phyloP scores from a whole-genome alignment of 768 basidiomycete genomes.

The Pisolithus albus region DNA sequence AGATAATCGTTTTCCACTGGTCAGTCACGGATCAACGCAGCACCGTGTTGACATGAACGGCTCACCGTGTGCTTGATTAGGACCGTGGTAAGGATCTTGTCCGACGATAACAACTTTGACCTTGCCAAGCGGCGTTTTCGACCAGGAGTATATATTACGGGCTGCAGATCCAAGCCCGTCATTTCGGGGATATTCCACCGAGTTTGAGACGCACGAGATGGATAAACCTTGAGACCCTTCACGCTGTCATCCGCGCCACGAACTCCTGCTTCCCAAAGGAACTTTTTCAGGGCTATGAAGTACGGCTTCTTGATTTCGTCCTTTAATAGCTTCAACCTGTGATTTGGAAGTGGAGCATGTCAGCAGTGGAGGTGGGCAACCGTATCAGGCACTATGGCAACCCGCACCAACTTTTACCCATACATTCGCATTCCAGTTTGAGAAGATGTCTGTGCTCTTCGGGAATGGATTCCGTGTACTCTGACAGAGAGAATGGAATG shows the following conservation, averaged over 20 bases:
- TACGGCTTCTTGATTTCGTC: constrained; percentile 73
- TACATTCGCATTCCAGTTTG: constrained; percentile 60
- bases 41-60: constrained; percentile 3
- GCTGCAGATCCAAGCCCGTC: constrained; percentile 36
- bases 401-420: constrained; percentile 64
- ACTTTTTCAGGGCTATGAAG: constrained; percentile 65
- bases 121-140: constrained; percentile 75
- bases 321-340: constrained; percentile 67
- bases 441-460: constrained; percentile 55
- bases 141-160: constrained; percentile 86
- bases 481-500: constrained; percentile 59
- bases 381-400: not conserved
- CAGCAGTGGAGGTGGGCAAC: not conserved
- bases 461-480: constrained; percentile 46
- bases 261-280: constrained; percentile 61
- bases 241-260: constrained; percentile 42
- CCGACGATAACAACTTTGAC: constrained; percentile 87
- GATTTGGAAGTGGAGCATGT: constrained; percentile 6
- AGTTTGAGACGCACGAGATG: constrained; percentile 46
- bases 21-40: not conserved
- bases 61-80: constrained; percentile 80
- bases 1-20: constrained; percentile 7
- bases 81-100: constrained; percentile 82
- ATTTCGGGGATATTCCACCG: not conserved
- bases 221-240: constrained; percentile 58